A percentile compares a stretch with the other conserved stretches of the same genome.
These are phyloP conservation scores for Jamesozyma gamospora DNA, from an alignment of 805 yeast genomes.

Conservation along the genomic window DNA sequence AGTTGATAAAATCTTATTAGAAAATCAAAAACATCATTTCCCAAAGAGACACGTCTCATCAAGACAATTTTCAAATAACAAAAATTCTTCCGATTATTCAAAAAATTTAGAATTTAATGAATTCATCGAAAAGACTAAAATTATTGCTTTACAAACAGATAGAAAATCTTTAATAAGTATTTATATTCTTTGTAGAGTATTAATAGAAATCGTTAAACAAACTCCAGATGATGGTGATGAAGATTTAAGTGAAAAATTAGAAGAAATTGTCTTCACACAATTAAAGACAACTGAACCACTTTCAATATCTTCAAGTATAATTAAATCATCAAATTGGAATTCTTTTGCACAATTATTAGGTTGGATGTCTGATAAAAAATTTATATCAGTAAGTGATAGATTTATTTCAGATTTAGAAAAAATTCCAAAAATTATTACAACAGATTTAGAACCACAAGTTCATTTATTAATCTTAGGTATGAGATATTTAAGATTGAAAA, in stretches of 20 bases:
- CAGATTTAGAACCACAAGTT: slow-evolving; percentile 49
- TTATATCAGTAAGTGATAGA: slow-evolving; percentile 81
- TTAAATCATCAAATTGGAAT: slow-evolving; percentile 89
- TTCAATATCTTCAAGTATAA: slow-evolving; percentile 52
- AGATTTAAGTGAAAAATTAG: slow-evolving; percentile 72
- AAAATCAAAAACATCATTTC: slow-evolving; percentile 6
- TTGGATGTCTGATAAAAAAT: slow-evolving; percentile 76
- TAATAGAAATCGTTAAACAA: slow-evolving; percentile 86
- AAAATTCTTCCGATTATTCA: slow-evolving; percentile 39
- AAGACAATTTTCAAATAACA: slow-evolving; percentile 28
- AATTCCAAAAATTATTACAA: slow-evolving; percentile 45
- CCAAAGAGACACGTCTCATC: slow-evolving; percentile 46
- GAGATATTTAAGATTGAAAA: slow-evolving; percentile 69
- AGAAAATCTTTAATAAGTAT: slow-evolving; percentile 79
- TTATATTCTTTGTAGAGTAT: slow-evolving; percentile 79
- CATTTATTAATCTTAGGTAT: slow-evolving; percentile 81
- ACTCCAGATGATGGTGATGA: slow-evolving; percentile 68
- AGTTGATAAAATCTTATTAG: neutral
- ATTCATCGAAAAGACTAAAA: slow-evolving; percentile 38
- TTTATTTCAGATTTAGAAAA: slow-evolving; percentile 89
- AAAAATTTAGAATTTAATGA: slow-evolving; percentile 40
- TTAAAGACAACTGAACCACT: slow-evolving; percentile 78
- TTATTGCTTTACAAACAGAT: slow-evolving; percentile 73
- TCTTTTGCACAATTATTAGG: slow-evolving; percentile 83
- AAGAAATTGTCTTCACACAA: slow-evolving; percentile 89